phyloP scores from a whole-genome alignment of 164 flowering plant species.

The Litsea cubeba region DNA sequence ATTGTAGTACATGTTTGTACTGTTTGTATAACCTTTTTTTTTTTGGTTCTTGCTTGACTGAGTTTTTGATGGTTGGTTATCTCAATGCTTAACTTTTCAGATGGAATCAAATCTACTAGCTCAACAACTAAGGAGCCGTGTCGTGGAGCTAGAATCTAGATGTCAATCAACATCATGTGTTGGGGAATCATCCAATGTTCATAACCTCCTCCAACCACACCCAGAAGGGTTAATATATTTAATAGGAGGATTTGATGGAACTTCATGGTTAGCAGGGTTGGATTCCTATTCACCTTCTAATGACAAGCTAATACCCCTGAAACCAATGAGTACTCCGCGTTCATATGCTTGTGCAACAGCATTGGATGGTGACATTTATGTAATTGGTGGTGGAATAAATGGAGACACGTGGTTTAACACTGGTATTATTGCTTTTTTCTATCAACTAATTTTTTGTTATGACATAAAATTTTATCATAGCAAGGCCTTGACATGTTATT shows the following conservation, averaged over 20 bases:
- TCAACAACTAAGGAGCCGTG: conserved; percentile 34
- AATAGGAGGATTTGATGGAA: conserved; percentile 77
- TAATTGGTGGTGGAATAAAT: conserved; percentile 68
- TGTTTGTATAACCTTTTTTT: too few species aligned
- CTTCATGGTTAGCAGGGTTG: conserved; percentile 50
- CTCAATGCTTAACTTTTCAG: conserved; percentile 26
- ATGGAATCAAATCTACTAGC: conserved; percentile 44
- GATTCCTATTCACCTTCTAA: conserved; percentile 52
- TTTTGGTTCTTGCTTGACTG: neutral
- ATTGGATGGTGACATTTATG: conserved; percentile 49
- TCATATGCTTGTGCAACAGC: conserved; percentile 56
- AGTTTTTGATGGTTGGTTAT: too few species aligned
- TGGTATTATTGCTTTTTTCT: conserved; percentile 37
- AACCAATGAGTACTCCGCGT: conserved; percentile 61
- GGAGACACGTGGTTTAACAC: conserved; percentile 65
- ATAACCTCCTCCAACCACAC: conserved; percentile 24
- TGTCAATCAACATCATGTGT: conserved; percentile 12
- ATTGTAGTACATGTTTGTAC: neutral
- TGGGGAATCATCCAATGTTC: conserved; percentile 13
- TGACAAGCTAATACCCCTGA: conserved; percentile 44
- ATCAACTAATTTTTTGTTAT: neutral
- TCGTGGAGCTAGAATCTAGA: conserved; percentile 32
- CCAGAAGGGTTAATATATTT: conserved; percentile 41
- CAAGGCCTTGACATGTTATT: neutral
- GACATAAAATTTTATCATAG: neutral